Conservation (phyloP, 2,329 filamentous ascomycete species). For the Botryosphaeria dothidea region DNA sequence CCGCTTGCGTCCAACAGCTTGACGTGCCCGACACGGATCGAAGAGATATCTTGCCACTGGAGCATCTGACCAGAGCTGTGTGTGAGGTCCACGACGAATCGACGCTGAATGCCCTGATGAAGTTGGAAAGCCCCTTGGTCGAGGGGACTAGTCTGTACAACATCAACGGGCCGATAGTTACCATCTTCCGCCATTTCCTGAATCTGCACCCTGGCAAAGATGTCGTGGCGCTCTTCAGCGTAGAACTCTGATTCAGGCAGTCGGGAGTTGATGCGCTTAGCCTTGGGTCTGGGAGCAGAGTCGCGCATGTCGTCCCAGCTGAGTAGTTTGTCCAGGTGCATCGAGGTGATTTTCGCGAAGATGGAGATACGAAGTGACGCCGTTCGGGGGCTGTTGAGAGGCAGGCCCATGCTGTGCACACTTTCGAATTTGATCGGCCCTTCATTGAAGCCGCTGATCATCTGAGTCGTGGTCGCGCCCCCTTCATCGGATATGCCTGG, state of each 20-base stretch:
- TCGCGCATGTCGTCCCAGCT: slow-evolving; percentile 99
- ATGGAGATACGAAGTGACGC: slow-evolving; percentile 82
- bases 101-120: slow-evolving; percentile 89
- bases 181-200: slow-evolving; percentile 90
- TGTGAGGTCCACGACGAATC: slow-evolving; percentile 83
- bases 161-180: slow-evolving; percentile 89
- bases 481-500: slow-evolving; percentile 81
- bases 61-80: slow-evolving; percentile 87
- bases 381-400: slow-evolving; percentile 72
- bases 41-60: slow-evolving; percentile 82
- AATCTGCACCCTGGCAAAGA: slow-evolving; percentile 85
- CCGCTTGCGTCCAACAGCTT: slow-evolving; percentile 82
- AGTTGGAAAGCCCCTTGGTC: slow-evolving; percentile 93
- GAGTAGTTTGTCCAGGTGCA: slow-evolving; percentile 94
- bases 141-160: slow-evolving; percentile 79
- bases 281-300: slow-evolving; percentile 56
- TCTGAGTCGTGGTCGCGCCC: slow-evolving; percentile 90
- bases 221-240: slow-evolving; percentile 88
- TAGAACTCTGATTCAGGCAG: slow-evolving; percentile 92
- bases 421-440: slow-evolving; percentile 92
- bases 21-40: slow-evolving; percentile 76
- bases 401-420: slow-evolving; percentile 96
- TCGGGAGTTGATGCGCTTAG: slow-evolving; percentile 62
- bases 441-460: slow-evolving; percentile 93
- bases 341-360: slow-evolving; percentile 85